Conservation (phyloP, 1,139 yeast species). For the Blastobotrys illinoisensis region DNA sequence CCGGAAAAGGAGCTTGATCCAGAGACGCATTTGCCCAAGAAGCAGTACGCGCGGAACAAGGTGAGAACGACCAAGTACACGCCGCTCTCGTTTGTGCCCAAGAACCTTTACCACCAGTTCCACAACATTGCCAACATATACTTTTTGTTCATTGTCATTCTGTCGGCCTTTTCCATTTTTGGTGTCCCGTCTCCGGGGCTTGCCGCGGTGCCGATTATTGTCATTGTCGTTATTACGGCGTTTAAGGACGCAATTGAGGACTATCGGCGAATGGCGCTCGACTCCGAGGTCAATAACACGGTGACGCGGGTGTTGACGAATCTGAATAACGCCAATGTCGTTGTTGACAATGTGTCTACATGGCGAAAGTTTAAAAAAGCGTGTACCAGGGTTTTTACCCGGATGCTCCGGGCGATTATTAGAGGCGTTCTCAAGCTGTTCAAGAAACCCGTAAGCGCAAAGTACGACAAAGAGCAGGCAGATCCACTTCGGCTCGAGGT, state of each 20-base stretch:
- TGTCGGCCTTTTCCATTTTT: conserved; percentile 60
- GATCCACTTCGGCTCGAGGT: background rate
- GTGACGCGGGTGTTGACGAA: conserved; percentile 72
- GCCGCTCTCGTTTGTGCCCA: conserved; percentile 81
- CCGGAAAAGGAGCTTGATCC: conserved; percentile 56
- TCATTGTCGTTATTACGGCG: conserved; percentile 85
- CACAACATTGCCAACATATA: conserved; percentile 85
- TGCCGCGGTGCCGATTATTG: conserved; percentile 91
- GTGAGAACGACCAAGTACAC: conserved; percentile 95
- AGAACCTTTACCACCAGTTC: conserved; percentile 73
- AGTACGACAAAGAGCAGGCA: background rate
- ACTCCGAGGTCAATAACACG: conserved; percentile 81
- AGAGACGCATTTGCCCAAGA: conserved; percentile 55
- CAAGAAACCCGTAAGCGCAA: conserved; percentile 2
- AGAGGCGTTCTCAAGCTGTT: conserved; percentile 3
- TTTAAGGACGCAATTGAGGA: conserved; percentile 93
- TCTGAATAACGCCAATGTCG: conserved; percentile 65
- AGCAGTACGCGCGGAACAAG: conserved; percentile 72
- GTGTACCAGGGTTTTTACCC: conserved; percentile 24
- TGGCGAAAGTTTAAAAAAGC: conserved; percentile 67
- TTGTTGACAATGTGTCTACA: conserved; percentile 52
- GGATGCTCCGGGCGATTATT: background rate
- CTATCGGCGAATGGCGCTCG: conserved; percentile 74
- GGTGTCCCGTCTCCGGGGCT: conserved; percentile 90
- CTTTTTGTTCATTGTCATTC: conserved; percentile 70